Evolutionary conservation across 2,329 filamentous ascomycete species (phyloP), one percentile per base, ranked within the genome.

Genomic region (Colletotrichum chlorophyti): DNA sequence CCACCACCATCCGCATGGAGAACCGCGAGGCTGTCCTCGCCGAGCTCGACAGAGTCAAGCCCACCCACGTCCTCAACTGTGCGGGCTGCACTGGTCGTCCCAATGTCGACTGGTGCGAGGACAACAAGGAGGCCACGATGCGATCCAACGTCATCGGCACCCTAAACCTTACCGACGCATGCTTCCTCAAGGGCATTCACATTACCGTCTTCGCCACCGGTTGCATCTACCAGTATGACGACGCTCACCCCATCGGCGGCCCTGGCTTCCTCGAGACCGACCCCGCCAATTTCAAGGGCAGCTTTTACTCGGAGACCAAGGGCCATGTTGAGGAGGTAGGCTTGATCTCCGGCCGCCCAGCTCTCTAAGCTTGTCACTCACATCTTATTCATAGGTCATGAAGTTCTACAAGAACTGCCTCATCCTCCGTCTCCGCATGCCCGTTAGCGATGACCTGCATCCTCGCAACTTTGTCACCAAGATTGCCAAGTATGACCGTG

Each of bases 71-170:
- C 53, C 74, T 90, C 47, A 89, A 89, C 71, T 84, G 82, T 60
- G 87, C 87, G 43, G 87, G 86, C 60, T 85, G 81, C 68, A 89
- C 86, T 3, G 87, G 87, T 46, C 79, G 85, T 21, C 86, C 86
- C 62, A 90, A 89, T 63, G 85, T 89, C 69, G 87, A 89, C 73
- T 89, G 86, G 86, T 89, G 87, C 66, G 87, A 90, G 74, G 84
- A 87, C 67, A 82, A 90, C 76, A 87, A 84, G 73, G 82, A 87
- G 71, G 82, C 83, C 53, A 90, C 87, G 6, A 82, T 89, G 68
- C 80, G 86, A 58, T 87, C 83, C 69, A 90, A 90, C 67, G 86
- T 86, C 53, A 81, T 89, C 42, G 87, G 87, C 51, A 84, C 85
- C 31, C 68, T 88, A 63, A 88, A 86, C 69, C 72, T 90, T 65